Percentiles rank a stretch among this genome's conserved stretches.
Conservation (phyloP, 2,329 filamentous ascomycete species). For the Stachybotrys elegans region DNA sequence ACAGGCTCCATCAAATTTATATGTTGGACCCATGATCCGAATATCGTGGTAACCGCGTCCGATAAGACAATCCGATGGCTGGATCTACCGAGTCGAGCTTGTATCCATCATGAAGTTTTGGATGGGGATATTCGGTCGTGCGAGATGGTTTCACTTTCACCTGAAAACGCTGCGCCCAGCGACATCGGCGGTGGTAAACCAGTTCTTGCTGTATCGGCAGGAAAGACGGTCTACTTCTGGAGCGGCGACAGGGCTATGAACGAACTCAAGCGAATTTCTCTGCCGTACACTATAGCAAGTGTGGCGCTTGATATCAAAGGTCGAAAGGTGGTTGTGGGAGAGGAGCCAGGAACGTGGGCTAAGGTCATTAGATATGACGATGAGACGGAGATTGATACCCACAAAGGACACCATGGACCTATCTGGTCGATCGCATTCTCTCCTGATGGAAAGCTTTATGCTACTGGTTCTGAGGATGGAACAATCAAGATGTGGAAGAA, state of each 20-base stretch:
- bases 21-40: constrained; percentile 86
- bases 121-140: constrained; percentile 87
- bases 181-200: constrained; percentile 64
- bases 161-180: constrained; percentile 49
- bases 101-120: constrained; percentile 71
- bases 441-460: constrained; percentile 92
- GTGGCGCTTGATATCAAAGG: constrained; percentile 81
- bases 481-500: constrained; percentile 91
- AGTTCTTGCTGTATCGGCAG: constrained; percentile 85
- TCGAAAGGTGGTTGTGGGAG: constrained; percentile 82
- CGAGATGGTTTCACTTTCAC: constrained; percentile 71
- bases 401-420: constrained; percentile 95
- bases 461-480: constrained; percentile 93
- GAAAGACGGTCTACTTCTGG: constrained; percentile 91
- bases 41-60: constrained; percentile 83
- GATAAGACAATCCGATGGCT: constrained; percentile 95
- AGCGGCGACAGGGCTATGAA: constrained; percentile 66
- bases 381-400: constrained; percentile 78
- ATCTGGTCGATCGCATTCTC: constrained; percentile 96
- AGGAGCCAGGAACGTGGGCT: constrained; percentile 93
- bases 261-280: constrained; percentile 72
- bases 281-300: constrained; percentile 82
- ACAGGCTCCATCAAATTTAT: constrained; percentile 91
- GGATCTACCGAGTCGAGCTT: constrained; percentile 71
- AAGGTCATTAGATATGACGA: constrained; percentile 86